phyloP scores from a whole-genome alignment of 169 alveolate genomes.

The Eimeria acervulina region DNA sequence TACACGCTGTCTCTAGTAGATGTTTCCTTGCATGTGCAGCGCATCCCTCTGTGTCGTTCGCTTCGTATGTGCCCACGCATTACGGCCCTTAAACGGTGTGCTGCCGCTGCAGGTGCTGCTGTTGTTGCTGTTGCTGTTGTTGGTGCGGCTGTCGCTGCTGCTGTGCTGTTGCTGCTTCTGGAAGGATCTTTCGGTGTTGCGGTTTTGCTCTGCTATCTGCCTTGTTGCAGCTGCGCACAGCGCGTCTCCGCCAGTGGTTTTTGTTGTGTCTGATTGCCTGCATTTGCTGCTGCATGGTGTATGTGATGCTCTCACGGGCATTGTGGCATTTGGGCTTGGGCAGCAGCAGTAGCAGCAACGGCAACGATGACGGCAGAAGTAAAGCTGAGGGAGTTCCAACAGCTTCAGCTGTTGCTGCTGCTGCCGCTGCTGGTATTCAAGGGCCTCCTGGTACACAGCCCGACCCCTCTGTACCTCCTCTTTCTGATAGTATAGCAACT shows the following conservation, averaged over 20 bases:
- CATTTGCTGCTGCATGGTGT: slow-evolving; percentile 34
- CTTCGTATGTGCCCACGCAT: neutral
- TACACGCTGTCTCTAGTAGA: neutral
- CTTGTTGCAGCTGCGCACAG: neutral
- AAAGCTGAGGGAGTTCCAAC: neutral
- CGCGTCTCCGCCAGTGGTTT: neutral
- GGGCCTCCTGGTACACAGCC: neutral
- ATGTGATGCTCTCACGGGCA: slow-evolving; percentile 23
- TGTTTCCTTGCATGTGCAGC: neutral
- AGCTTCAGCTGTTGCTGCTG: neutral
- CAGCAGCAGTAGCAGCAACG: slow-evolving; percentile 29
- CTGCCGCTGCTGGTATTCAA: neutral
- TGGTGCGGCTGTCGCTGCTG: neutral
- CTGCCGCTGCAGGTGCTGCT: neutral
- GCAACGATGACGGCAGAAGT: neutral
- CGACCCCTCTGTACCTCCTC: neutral
- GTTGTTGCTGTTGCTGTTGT: neutral
- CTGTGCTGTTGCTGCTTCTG: neutral
- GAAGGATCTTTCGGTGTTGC: neutral
- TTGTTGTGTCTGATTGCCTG: neutral
- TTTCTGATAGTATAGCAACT: neutral
- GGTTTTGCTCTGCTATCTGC: neutral
- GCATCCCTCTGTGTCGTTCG: neutral
- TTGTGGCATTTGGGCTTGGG: slow-evolving; percentile 18
- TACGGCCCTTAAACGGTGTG: neutral